Percentiles rank a stretch among this genome's conserved stretches.
Evolutionary conservation across 176 grass and related monocot genomes (phyloP).

Genomic region (Rhipidocladum racemiflorum): DNA sequence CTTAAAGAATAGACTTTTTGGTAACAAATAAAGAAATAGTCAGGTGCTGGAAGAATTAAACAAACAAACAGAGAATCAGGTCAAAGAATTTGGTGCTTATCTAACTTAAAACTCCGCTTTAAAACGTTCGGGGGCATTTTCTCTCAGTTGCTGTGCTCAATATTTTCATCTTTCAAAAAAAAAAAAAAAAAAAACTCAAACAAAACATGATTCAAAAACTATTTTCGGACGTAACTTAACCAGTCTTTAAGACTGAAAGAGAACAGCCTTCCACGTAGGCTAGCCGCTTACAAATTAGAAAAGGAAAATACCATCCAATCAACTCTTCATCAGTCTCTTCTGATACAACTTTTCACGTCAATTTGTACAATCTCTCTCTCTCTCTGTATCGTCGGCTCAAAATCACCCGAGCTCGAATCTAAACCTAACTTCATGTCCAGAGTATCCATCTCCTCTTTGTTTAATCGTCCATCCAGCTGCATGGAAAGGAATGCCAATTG

Average conservation of each 20-base stretch:
- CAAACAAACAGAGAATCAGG: too few relatives aligned
- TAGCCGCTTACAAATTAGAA: background rate
- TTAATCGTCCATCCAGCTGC: conserved; percentile 6
- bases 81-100: background rate
- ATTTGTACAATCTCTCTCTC: background rate
- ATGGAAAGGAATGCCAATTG: conserved; percentile 14
- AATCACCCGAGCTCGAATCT: background rate
- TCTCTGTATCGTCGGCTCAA: background rate
- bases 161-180: background rate
- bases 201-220: background rate
- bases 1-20: background rate
- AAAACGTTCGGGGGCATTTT: background rate
- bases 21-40: background rate
- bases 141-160: background rate
- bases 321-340: background rate
- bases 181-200: background rate
- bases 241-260: background rate
- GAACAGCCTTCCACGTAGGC: background rate
- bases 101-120: background rate
- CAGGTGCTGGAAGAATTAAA: background rate
- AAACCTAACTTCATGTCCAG: conserved; percentile 23
- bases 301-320: background rate
- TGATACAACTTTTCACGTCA: background rate
- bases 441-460: background rate
- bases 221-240: background rate